Evolutionary conservation across 1,284 basidiomycete species (phyloP), one percentile per base, ranked within the genome.

Genomic region (Leccinum solheimii): DNA sequence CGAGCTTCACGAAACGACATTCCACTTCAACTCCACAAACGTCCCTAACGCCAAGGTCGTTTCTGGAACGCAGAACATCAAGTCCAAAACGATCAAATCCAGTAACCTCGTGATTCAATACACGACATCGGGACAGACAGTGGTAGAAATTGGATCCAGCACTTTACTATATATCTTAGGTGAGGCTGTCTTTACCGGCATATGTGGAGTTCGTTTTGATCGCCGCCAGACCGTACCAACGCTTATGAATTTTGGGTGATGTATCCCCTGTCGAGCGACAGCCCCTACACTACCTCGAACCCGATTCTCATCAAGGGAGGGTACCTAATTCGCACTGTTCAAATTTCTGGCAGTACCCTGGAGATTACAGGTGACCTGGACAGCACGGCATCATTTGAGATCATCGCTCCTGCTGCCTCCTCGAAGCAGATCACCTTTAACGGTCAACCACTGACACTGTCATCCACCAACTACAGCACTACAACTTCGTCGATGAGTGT

Each of bases 201-300:
- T 16, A 43, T 16, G 10, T 14, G 3, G 27, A n/a, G 9, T 27
- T 61, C 8, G n/a, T 57, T 53, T 36, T 63, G 45, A 71, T 26
- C 30, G n/a, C 52, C 11, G 10, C 52, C 54, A 83, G 81, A 83
- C 67, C 80, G 80, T 50, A 69, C 72, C 40, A 79, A 76, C 43
- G 81, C 82, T 5, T 83, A 82, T 65, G 73, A 81, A 56, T 81
- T 81, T 69, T 83, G 81, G 81, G 76, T 80, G 32, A 70, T 82
- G 62, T 75, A 82, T 58, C 80, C 77, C 2, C 76, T 78, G 5
- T 70, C 76, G 10, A 62, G 68, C 2, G 77, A 79, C 21, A 49
- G n/a, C 53, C 71, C 11, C 77, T 78, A 76, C 64, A 77, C 68
- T 60, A 79, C 74, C 7, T 64, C 77, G 48, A 77, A 79, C 62